phyloP scores from a whole-genome alignment of 441 rosid species.

The Francoa sonchifolia region DNA sequence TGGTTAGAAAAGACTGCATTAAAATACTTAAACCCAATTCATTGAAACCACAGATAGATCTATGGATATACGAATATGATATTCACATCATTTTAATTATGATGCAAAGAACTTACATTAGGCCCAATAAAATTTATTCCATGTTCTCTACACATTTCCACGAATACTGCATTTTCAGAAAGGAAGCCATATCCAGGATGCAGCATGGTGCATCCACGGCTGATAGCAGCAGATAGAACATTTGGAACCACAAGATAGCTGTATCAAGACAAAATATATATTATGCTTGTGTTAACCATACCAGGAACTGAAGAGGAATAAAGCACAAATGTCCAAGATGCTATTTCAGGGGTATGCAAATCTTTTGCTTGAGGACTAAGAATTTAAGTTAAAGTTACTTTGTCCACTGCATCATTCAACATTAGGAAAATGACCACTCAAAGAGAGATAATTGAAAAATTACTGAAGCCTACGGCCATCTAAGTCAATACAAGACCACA shows the following conservation, averaged over 20 bases:
- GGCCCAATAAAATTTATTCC: conserved; percentile 95
- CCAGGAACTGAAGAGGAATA: background rate
- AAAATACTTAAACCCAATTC: too few species aligned
- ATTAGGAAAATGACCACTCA: background rate
- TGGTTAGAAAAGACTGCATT: too few species aligned
- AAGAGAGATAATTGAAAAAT: background rate
- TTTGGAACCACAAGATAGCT: conserved; percentile 81
- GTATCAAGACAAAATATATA: conserved; percentile 8
- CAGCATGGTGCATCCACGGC: conserved; percentile 82
- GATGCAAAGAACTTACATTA: conserved; percentile 39
- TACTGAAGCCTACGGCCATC: background rate
- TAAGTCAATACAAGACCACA: background rate
- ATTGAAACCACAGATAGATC: background rate
- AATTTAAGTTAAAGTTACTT: background rate
- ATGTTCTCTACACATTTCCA: conserved; percentile 92
- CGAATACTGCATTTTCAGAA: conserved; percentile 86
- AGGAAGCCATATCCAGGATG: conserved; percentile 99
- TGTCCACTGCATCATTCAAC: too few species aligned
- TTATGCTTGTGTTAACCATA: background rate
- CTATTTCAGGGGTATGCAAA: background rate
- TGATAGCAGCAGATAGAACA: conserved; percentile 89
- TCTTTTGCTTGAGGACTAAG: background rate
- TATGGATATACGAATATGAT: background rate
- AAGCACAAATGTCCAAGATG: background rate
- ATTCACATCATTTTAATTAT: conserved; percentile 1